Percentiles rank a stretch among this genome's conserved stretches.
Conservation (phyloP, 164 flowering plant genomes). For the Aristolochia californica region DNA sequence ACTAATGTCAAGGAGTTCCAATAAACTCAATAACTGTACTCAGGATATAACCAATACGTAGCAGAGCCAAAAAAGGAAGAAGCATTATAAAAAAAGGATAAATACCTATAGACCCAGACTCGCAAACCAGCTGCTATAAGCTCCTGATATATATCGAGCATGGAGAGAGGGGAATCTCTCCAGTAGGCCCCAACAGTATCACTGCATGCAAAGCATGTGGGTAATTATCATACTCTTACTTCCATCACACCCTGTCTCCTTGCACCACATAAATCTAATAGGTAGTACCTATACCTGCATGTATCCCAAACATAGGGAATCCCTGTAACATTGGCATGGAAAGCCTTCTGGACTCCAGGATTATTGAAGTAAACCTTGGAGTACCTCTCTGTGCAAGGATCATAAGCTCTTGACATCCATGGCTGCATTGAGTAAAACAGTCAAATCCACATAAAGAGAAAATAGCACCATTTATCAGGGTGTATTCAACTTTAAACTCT, state of each 20-base stretch:
- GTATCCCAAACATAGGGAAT: conserved; percentile 71
- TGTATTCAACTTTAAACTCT: background rate
- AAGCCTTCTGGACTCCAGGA: conserved; percentile 87
- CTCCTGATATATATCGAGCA: conserved; percentile 85
- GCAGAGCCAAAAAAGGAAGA: background rate
- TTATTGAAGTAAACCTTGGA: conserved; percentile 63
- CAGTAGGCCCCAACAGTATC: conserved; percentile 64
- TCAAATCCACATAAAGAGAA: background rate
- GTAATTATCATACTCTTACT: too few relatives aligned
- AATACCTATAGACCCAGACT: conserved; percentile 89
- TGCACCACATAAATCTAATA: too few relatives aligned
- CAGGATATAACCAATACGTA: background rate
- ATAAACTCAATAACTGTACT: background rate
- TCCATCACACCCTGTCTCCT: too few relatives aligned
- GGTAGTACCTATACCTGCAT: conserved; percentile 48
- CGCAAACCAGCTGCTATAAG: conserved; percentile 70
- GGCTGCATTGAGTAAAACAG: conserved; percentile 41
- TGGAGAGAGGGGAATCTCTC: conserved; percentile 75
- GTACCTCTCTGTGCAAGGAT: conserved; percentile 87
- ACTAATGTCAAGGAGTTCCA: too few relatives aligned
- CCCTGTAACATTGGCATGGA: conserved; percentile 75
- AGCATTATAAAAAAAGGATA: background rate
- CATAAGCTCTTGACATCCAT: conserved; percentile 92
- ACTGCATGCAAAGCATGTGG: conserved; percentile 26
- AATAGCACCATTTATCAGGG: background rate